These are phyloP conservation scores for Diaporthe longicolla DNA, from an alignment of 2,329 filamentous ascomycete genomes.

Conservation along the genomic window DNA sequence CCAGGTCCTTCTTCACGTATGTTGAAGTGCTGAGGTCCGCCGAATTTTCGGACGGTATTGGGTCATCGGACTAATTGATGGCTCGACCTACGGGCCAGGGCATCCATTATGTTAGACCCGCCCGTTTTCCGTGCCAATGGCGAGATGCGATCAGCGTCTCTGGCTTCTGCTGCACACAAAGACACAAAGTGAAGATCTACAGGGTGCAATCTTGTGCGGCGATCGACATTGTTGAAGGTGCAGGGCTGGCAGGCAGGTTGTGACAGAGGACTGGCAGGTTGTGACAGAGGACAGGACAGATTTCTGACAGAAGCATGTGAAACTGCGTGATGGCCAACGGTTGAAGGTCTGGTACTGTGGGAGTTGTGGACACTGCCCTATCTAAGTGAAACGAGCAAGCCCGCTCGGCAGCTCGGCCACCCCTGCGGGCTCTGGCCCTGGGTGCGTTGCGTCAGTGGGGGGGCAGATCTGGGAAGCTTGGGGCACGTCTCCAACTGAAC, in stretches of 20 bases:
- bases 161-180: conserved; percentile 9
- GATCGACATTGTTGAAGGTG: conserved; percentile 27
- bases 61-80: conserved; percentile 5
- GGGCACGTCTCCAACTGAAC: background rate
- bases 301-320: conserved; percentile 31
- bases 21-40: background rate
- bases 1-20: background rate
- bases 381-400: conserved; percentile 37
- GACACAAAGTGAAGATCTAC: conserved; percentile 26
- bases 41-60: background rate
- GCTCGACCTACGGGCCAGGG: conserved; percentile 5
- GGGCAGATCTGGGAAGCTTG: conserved; percentile 30
- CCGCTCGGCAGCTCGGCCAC: conserved; percentile 26
- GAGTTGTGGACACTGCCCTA: conserved; percentile 22
- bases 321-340: conserved; percentile 13
- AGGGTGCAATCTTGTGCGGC: conserved; percentile 27
- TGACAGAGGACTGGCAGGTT: no score
- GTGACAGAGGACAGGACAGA: conserved; percentile 16
- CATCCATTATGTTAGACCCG: background rate
- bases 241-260: background rate
- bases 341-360: background rate
- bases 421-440: conserved; percentile 4
- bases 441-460: conserved; percentile 21
- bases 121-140: background rate
- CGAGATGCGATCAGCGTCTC: background rate